Evolutionary conservation across 2,329 filamentous ascomycete species (phyloP), one percentile per base, ranked within the genome.

Genomic region (Chrysosporium queenslandicum): DNA sequence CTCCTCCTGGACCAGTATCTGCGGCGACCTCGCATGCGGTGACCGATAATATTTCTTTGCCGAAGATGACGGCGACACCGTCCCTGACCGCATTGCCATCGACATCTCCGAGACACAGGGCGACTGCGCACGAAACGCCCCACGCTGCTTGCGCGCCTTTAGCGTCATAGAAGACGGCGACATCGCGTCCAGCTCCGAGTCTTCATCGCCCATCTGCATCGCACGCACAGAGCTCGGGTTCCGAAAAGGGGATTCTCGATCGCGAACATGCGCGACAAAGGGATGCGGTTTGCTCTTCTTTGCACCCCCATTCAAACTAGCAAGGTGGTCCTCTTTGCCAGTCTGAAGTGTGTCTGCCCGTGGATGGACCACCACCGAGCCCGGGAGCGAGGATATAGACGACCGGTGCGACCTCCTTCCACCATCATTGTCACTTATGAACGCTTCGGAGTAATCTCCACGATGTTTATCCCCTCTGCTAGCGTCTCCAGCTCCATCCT

Each of bases 221-320:
- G 70, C 70, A 30, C 65, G 60, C 4, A 74, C 70, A 0, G 71
- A 74, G 59, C 70, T 74, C 1, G 70, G 68, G 54, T 73, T 69
- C 32, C 71, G 66, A 53, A 74, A 74, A 0, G 64, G 66, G 0
- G 63, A 63, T 52, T 67, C 62, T 7, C 64, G 65, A 42, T 66
- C 64, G 29, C 66, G 60, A 20, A 68, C 58, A 1, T 62, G 63
- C 5, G 63, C 60, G 23, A 61, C 56, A 18, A 56, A 53, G 25
- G 55, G 61, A 49, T 57, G 54, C 32, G 50, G 57, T 46, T 41
- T 49, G 21, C 36, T 54, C 57, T 61, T 61, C 36, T 58, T 58
- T 8, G 36, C 12, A 12, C 16, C 37, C 39, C 50, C 53, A 2
- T 37, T 12, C 8, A 47, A 27, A 32, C 23, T 11, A 14, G 29